These are phyloP conservation scores for Boechera retrofracta DNA, from an alignment of 345 rosid genomes.

Conservation along the genomic window DNA sequence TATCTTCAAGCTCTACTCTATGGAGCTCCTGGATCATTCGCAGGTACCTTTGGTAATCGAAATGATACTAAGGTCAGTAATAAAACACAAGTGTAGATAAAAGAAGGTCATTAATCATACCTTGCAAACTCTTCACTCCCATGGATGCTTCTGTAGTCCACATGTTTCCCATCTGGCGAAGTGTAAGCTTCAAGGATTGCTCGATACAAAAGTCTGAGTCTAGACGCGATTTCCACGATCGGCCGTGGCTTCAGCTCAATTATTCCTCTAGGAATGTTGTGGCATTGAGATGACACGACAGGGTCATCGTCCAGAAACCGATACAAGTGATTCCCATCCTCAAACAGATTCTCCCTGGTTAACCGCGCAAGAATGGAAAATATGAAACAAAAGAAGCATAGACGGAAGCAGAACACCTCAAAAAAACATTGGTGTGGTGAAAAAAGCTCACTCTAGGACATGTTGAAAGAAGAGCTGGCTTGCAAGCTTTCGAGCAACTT, in stretches of 20 bases:
- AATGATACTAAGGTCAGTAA: conserved; percentile 4
- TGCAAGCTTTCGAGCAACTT: conserved; percentile 83
- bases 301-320: conserved; percentile 84
- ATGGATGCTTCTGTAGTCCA: conserved; percentile 86
- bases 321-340: conserved; percentile 83
- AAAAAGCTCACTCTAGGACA: conserved; percentile 67
- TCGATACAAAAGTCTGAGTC: conserved; percentile 64
- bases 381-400: conserved; percentile 18
- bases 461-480: conserved; percentile 72
- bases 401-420: not conserved
- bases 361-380: not conserved
- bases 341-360: conserved; percentile 79
- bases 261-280: conserved; percentile 83
- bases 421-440: conserved; percentile 17
- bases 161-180: conserved; percentile 79
- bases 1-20: conserved; percentile 67
- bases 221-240: conserved; percentile 65
- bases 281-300: conserved; percentile 71
- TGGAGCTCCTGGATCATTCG: conserved; percentile 85
- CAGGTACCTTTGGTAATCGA: conserved; percentile 57
- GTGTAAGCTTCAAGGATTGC: conserved; percentile 80
- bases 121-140: conserved; percentile 97
- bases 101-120: conserved; percentile 43
- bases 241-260: conserved; percentile 76
- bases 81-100: conserved; percentile 3